Percentiles rank a stretch among this genome's conserved stretches.
phyloP scores from a whole-genome alignment of 768 basidiomycete species.

The Artomyces pyxidatus region DNA sequence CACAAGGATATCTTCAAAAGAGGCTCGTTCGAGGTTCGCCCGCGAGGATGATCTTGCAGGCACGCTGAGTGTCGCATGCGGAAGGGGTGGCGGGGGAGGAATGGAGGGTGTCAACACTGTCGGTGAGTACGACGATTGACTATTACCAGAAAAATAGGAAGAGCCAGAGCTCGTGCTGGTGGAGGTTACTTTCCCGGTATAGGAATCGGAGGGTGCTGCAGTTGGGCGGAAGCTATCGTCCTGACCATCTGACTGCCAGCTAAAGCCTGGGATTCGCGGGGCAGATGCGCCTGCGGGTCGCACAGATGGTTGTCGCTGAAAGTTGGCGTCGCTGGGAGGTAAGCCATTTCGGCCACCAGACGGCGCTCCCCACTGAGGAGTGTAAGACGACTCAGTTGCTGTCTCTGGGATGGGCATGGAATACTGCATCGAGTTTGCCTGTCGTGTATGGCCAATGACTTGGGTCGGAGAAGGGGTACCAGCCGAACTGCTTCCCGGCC shows the following conservation, averaged over 20 bases:
- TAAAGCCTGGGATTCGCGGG: constrained; percentile 20
- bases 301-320: constrained; percentile 14
- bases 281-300: constrained; percentile 22
- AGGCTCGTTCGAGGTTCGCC: background rate
- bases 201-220: constrained; percentile 3
- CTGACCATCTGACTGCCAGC: background rate
- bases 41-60: background rate
- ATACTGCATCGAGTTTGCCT: constrained; percentile 6
- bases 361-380: constrained; percentile 5
- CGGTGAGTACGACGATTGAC: background rate
- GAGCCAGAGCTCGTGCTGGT: background rate
- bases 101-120: background rate
- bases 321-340: constrained; percentile 3
- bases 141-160: constrained; percentile 1
- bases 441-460: constrained; percentile 8
- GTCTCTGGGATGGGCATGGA: constrained; percentile 11
- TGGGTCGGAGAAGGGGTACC: constrained; percentile 7
- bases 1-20: background rate
- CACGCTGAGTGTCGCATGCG: background rate
- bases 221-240: constrained; percentile 6
- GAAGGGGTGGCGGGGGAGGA: background rate
- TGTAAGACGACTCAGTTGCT: background rate
- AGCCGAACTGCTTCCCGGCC: constrained; percentile 4
- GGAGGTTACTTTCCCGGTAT: background rate
- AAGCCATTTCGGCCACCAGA: constrained; percentile 1